Base-by-base conservation (phyloP, 345 rosid genomes). In the Eucalyptus pauciflora region DNA sequence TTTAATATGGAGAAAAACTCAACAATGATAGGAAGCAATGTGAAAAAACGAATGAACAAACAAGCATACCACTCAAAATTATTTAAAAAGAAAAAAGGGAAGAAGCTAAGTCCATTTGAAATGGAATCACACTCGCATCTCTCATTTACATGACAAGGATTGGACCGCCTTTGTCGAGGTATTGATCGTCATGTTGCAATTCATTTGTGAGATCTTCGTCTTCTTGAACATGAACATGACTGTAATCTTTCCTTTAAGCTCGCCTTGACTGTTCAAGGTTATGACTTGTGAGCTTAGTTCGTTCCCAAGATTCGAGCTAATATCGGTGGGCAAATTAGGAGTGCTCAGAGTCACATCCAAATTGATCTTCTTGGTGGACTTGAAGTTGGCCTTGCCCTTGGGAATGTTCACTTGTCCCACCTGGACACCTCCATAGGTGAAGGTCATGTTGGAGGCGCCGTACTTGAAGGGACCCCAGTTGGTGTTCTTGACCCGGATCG, bases 381-480 rank as follows among this genome's bases (percentile, higher is more conserved):
- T 89, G 86, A 89, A 87, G 86, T 51, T 85, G 29, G 81, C 92
- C 86, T 87, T 88, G 85, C 89, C 49, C 87, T 87, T 87, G 51
- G 86, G 86, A 49, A 91, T 54, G 6, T 1, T 10, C 45, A 27
- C 86, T 71, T 10, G 46, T 33, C 90, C 92, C 25, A 91, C 92
- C 25, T 17, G 27, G 13, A 17, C 80, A 20, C 88, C 90, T 3
- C 50, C 87, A 45, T 91, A 91, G 27, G 86, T 43, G 86, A 91
- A 87, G 25, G 2, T n/a, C 4, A 89, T 37, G 2, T 12, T 86
- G 87, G 88, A 69, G 4, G 69, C 79, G 1, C 20, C 91, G 31
- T 64, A 90, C 87, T 89, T 89, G 81, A 60, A 90, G 52, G 87
- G 88, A 24, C 91, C 91, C 86, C 88, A 90, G 64, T 91, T 91